phyloP scores from a whole-genome alignment of 2,329 filamentous ascomycete genomes.

The Apiospora arundinis region DNA sequence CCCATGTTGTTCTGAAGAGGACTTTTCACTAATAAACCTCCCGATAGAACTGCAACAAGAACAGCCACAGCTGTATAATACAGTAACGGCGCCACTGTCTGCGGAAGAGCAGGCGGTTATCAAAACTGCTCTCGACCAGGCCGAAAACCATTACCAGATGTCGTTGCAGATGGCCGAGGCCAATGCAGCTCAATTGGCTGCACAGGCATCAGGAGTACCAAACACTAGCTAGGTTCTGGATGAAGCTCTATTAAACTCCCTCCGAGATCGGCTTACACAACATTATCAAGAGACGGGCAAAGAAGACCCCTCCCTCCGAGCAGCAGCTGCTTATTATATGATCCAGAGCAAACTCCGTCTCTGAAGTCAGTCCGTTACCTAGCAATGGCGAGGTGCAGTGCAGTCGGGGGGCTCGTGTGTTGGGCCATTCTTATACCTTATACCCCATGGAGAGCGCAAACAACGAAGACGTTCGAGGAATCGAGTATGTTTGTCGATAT shows the following conservation, averaged over 20 bases:
- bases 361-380: neutral
- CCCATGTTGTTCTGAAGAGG: neutral
- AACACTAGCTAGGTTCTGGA: slow-evolving; percentile 27
- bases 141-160: slow-evolving; percentile 34
- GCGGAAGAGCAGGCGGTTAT: slow-evolving; percentile 34
- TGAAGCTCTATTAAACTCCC: neutral
- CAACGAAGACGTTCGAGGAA: slow-evolving; percentile 11
- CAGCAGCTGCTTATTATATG: too few relatives aligned
- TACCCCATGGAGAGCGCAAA: slow-evolving; percentile 8
- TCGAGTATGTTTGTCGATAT: neutral
- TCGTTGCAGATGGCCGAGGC: slow-evolving; percentile 28
- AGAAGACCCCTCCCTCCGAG: too few relatives aligned
- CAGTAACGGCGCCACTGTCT: slow-evolving; percentile 65
- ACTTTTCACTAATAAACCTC: neutral
- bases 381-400: neutral
- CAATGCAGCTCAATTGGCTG: slow-evolving; percentile 22
- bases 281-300: too few relatives aligned
- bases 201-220: slow-evolving; percentile 14
- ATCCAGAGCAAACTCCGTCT: too few relatives aligned
- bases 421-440: slow-evolving; percentile 18
- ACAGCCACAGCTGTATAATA: slow-evolving; percentile 87
- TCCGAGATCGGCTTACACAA: too few relatives aligned
- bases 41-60: slow-evolving; percentile 81
- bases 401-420: neutral
- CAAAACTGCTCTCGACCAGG: slow-evolving; percentile 34